Evolutionary conservation across 1,284 basidiomycete species (phyloP), one percentile per base, ranked within the genome.

Genomic region (Vanrija humicola): DNA sequence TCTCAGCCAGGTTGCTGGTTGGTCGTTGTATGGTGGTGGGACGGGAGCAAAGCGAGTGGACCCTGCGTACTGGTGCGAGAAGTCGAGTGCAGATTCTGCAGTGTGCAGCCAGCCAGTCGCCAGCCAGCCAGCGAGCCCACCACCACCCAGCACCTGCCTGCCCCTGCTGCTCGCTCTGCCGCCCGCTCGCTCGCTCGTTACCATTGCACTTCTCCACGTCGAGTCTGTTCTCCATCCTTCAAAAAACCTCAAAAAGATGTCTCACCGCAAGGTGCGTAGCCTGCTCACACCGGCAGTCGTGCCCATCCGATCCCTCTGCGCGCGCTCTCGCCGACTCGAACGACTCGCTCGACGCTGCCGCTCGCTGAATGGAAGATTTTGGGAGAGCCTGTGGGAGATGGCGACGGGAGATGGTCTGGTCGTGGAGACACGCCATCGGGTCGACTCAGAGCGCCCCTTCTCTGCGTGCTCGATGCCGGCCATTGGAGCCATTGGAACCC

Each of bases 241-340:
- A 65, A 65, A 28, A 52, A 44, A 16, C 44, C 46, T 49, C 47
- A 56, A 46, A 61, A 64, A 62, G 50, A 75, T 75, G 73, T 74
- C 72, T 63, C 73, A 75, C 71, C 62, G 73, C 57, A 75, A 69
- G 64, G 69, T 66, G 34, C 38, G 67, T 67, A 51, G 47, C 28
- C 25, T 8, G 39, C 18, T 28, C 21, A 42, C 38, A 19, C 1
- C 44, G 40, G 34, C 10, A 19, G 9, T n/a, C 45, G 45, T 25
- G 38, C 14, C 21, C 44, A 23, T 8, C 39, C 46, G 42, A 43
- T 40, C 39, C 42, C 19, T 26, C 48, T 23, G 39, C 48, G 40
- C 40, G 18, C 25, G 47, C 47, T 25, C 21, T 40, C 38, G 38
- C 38, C 38, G 47, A 15, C 25, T 34, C 42, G 25, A 8, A 34